Evolutionary conservation across 164 flowering plant species (phyloP).

Genomic region (Aristolochia contorta): DNA sequence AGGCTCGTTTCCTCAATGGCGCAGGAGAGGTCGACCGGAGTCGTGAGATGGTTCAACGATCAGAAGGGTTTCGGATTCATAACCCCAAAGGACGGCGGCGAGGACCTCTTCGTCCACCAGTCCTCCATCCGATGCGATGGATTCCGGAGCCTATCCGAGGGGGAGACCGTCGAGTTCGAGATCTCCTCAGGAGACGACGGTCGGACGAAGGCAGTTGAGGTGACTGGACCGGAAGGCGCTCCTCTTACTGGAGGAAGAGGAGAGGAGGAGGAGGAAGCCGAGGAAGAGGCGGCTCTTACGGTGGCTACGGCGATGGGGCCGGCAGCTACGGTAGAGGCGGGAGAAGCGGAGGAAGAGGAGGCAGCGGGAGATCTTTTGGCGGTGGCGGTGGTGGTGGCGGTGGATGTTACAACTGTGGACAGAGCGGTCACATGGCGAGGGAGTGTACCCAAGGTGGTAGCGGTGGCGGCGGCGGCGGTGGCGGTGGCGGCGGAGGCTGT

Average conservation of each 20-base stretch:
- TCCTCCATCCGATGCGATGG: conserved; percentile 54
- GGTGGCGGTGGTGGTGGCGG: conserved; percentile 41
- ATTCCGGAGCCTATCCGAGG: conserved; percentile 37
- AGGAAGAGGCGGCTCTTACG: conserved; percentile 14
- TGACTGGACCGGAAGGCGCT: conserved; percentile 39
- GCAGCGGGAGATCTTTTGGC: conserved; percentile 24
- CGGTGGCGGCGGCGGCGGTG: conserved; percentile 1
- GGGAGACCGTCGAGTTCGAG: conserved; percentile 52
- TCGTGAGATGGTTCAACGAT: conserved; percentile 44
- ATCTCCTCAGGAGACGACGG: conserved; percentile 30
- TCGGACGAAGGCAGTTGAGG: conserved; percentile 54
- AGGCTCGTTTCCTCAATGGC: conserved; percentile 11
- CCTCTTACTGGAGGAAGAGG: conserved; percentile 17
- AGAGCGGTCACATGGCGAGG: conserved; percentile 46
- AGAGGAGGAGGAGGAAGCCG: conserved; percentile 7
- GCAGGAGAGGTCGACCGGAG: conserved; percentile 27
- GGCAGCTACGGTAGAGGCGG: conserved; percentile 7
- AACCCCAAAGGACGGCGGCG: conserved; percentile 42
- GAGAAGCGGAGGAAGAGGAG: conserved; percentile 34
- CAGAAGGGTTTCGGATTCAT: conserved; percentile 68
- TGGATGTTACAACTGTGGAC: conserved; percentile 47
- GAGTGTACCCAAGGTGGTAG: conserved; percentile 29
- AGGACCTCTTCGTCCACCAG: conserved; percentile 76
- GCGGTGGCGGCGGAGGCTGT: conserved; percentile 6
- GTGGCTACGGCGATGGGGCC: conserved; percentile 14